A percentile compares a stretch with the other conserved stretches of the same genome.
phyloP scores from a whole-genome alignment of 129 eudicot species.

The Tagetes erecta region DNA sequence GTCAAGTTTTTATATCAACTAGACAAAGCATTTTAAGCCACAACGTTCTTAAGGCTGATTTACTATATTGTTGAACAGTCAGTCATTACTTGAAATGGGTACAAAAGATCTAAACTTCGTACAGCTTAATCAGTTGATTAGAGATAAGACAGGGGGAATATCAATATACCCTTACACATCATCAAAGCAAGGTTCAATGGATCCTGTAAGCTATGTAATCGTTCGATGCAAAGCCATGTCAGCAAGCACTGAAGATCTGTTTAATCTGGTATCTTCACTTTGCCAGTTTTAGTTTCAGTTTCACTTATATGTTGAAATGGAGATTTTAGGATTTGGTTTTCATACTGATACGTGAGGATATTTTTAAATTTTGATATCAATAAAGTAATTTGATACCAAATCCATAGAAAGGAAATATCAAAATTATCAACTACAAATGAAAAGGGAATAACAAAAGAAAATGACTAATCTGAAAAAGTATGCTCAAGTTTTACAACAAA shows the following conservation, averaged over 20 bases:
- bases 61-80: slow-evolving; percentile 53
- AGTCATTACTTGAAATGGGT: slow-evolving; percentile 89
- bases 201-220: slow-evolving; percentile 63
- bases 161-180: slow-evolving; percentile 78
- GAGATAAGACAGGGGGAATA: slow-evolving; percentile 84
- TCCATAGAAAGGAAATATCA: background rate
- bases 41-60: slow-evolving; percentile 8
- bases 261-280: slow-evolving; percentile 58
- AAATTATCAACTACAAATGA: background rate
- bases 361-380: background rate
- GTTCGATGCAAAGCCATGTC: slow-evolving; percentile 86
- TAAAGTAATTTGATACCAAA: background rate
- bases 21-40: background rate
- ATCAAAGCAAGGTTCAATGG: slow-evolving; percentile 59
- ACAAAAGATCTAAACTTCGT: slow-evolving; percentile 74
- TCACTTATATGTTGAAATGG: slow-evolving; percentile 4
- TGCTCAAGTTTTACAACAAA: background rate
- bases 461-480: background rate
- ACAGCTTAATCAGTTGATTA: slow-evolving; percentile 75
- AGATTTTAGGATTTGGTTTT: background rate
- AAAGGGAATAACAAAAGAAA: background rate
- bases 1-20: background rate
- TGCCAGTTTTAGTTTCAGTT: slow-evolving; percentile 1
- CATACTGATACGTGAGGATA: background rate
- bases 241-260: slow-evolving; percentile 74